Evolutionary conservation across 257 asterid genomes (phyloP), one percentile per base, ranked within the genome.

Genomic region (Oldenlandia corymbosa): DNA sequence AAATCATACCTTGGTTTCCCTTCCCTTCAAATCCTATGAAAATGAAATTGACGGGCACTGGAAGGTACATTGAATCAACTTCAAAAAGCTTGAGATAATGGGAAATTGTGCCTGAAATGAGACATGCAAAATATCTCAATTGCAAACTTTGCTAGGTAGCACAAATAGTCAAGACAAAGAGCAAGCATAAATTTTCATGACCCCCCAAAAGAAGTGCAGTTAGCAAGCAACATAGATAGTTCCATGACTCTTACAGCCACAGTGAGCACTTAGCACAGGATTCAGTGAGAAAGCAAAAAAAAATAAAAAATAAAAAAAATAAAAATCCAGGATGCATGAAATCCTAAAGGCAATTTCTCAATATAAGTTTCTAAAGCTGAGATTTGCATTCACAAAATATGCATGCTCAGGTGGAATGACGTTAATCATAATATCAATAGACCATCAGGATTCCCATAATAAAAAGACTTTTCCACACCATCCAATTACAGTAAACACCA

Each of bases 21-120:
- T 81, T 85, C 71, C 97, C 99, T 80, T 93, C 99, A 79, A 93
- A 93, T 60, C 99, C 99, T 54, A 93, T 77, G 71, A 93, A 93
- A 75, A 93, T 74, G 77, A 89, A 93, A 77, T 93, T 90, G 57
- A 93, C 94, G 62, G 97, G 99, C 60, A 93, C 84, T 31, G 99
- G 96, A 45, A 93, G 84, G 73, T 93, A 84, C 78, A 93, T 69
- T 5, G 96, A 85, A 68, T 90, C 96, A 80, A 91, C 85, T 79
- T 88, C 98, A 83, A 87, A 76, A 75, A 92, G 91, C 83, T 87
- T 91, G 82, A 91, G 75, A 82, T 86, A 88, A 72, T 73, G 87
- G 56, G 91, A 97, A 45, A 91, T 76, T 69, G 76, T 88, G 68
- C 98, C 98, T 91, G 82, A 61, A 66, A 75, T 76, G 74, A 70